Evolutionary conservation across 805 yeast species (phyloP).

Genomic region (Saturnispora quitensis): DNA sequence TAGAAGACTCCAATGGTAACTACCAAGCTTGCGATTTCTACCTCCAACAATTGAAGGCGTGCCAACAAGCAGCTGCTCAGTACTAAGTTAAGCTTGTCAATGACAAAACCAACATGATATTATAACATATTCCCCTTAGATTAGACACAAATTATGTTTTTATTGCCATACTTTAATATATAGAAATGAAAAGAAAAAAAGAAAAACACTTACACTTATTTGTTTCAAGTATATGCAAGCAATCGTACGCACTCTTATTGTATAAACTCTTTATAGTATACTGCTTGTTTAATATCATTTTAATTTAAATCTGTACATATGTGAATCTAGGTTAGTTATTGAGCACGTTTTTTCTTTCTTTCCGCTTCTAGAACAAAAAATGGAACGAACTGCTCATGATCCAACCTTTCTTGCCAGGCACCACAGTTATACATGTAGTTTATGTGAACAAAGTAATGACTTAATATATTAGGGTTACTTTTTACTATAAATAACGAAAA

Average conservation of each 20-base stretch:
- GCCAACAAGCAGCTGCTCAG: slow-evolving; percentile 86
- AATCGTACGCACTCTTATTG: neutral
- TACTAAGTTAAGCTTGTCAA: slow-evolving; percentile 35
- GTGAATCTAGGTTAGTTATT: neutral
- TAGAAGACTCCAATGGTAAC: slow-evolving; percentile 89
- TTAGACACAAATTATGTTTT: neutral
- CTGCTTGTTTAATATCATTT: neutral
- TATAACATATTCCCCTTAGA: neutral
- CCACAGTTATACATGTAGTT: too few species aligned
- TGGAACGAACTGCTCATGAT: neutral
- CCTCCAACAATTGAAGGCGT: slow-evolving; percentile 93
- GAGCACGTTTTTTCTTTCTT: neutral
- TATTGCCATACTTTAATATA: neutral
- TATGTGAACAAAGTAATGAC: neutral
- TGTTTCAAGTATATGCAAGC: neutral
- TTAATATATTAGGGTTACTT: neutral
- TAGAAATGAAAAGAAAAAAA: neutral
- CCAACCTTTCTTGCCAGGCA: too few species aligned
- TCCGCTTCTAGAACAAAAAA: neutral
- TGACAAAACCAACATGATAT: neutral
- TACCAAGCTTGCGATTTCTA: slow-evolving; percentile 96
- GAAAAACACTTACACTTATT: neutral
- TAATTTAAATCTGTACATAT: neutral
- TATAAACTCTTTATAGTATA: neutral
- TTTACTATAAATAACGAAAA: neutral